These are phyloP conservation scores for Leccinum disarticulatum DNA, from an alignment of 768 basidiomycete genomes.

Conservation along the genomic window DNA sequence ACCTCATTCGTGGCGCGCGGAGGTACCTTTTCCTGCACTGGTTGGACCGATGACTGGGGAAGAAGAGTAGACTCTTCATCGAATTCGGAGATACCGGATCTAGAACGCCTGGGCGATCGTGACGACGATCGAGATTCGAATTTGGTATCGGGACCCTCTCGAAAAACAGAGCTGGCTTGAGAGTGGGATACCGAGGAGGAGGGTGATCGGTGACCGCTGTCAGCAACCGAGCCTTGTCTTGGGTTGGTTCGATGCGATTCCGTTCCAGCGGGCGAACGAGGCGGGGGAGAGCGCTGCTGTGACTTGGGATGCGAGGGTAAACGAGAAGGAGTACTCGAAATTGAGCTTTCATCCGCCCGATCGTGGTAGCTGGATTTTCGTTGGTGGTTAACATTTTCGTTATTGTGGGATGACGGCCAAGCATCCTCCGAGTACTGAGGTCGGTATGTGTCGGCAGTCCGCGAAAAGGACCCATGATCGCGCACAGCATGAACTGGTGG, in stretches of 20 bases:
- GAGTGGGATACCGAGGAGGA: slow-evolving; percentile 23
- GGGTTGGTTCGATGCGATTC: slow-evolving; percentile 6
- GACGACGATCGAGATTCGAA: slow-evolving; percentile 48
- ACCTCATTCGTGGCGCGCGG: slow-evolving; percentile 15
- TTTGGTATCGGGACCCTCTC: slow-evolving; percentile 34
- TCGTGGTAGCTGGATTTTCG: slow-evolving; percentile 25
- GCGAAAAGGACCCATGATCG: slow-evolving; percentile 38
- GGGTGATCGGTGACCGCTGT: slow-evolving; percentile 18
- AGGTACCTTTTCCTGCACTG: slow-evolving; percentile 39
- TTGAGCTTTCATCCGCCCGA: slow-evolving; percentile 31
- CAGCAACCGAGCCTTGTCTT: slow-evolving; percentile 4
- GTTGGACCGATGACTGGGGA: slow-evolving; percentile 19
- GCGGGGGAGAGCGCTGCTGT: slow-evolving; percentile 26
- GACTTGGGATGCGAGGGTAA: slow-evolving; percentile 16
- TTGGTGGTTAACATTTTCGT: slow-evolving; percentile 31
- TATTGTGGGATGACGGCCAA: slow-evolving; percentile 30
- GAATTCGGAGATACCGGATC: slow-evolving; percentile 29
- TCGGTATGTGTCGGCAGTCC: slow-evolving; percentile 51
- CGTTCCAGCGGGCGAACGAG: slow-evolving; percentile 13
- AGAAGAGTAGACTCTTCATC: slow-evolving; percentile 22
- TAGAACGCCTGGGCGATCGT: slow-evolving; percentile 45
- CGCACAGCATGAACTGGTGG: slow-evolving; percentile 36
- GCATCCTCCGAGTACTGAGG: slow-evolving; percentile 43
- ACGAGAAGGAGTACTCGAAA: slow-evolving; percentile 35
- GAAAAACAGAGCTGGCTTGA: slow-evolving; percentile 30